Conservation (phyloP, 2,329 filamentous ascomycete genomes). For the Coniella lustricola region DNA sequence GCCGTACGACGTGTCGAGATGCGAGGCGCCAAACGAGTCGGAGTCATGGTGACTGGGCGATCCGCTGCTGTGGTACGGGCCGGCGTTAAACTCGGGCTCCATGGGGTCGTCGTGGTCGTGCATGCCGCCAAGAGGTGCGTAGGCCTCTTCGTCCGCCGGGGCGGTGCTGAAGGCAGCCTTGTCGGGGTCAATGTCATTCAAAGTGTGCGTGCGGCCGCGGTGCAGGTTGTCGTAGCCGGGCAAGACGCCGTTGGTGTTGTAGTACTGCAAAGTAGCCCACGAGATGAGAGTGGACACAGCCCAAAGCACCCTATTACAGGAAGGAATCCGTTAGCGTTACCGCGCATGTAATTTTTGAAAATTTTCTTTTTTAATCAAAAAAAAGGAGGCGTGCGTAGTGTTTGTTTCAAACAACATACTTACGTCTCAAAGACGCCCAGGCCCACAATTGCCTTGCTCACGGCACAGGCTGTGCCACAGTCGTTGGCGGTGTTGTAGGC, state of each 20-base stretch:
- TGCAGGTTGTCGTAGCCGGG: constrained; percentile 51
- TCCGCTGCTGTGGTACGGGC: constrained; percentile 16
- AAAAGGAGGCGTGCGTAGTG: no score
- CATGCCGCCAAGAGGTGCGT: constrained; percentile 45
- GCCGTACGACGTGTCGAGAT: constrained; percentile 17
- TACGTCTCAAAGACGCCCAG: constrained; percentile 58
- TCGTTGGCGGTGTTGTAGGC: constrained; percentile 51
- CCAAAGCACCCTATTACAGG: constrained; percentile 46
- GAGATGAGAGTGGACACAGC: constrained; percentile 46
- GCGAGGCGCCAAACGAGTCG: constrained; percentile 7
- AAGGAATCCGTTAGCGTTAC: constrained; percentile 14
- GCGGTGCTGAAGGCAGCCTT: constrained; percentile 63
- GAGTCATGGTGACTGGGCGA: constrained; percentile 21
- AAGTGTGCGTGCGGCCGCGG: constrained; percentile 23
- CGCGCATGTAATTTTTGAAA: not conserved
- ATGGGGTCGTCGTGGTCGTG: constrained; percentile 42
- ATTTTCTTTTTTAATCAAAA: no score
- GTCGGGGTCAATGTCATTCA: constrained; percentile 56
- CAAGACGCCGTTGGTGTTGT: constrained; percentile 53
- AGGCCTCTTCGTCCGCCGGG: constrained; percentile 59
- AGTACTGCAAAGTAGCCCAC: constrained; percentile 54
- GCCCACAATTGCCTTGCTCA: constrained; percentile 57
- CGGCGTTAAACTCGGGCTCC: constrained; percentile 20
- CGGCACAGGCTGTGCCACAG: constrained; percentile 49
- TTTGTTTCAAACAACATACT: constrained; percentile 22